Conservation (phyloP, 495 filamentous ascomycete genomes). For the Penicillium odoratum region DNA sequence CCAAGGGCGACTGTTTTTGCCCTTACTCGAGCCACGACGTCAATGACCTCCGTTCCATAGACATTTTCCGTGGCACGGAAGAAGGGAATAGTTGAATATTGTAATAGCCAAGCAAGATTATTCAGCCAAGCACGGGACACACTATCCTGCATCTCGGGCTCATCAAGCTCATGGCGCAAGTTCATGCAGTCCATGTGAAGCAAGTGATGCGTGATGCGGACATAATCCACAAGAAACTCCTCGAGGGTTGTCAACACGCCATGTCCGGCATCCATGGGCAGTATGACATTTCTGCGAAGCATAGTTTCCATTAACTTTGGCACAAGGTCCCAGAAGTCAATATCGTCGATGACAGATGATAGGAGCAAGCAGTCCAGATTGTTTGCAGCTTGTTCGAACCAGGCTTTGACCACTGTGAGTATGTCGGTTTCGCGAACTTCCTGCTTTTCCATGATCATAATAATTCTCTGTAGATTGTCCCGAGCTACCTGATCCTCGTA, state of each 20-base stretch:
- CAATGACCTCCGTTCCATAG: conserved; percentile 21
- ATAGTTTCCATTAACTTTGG: conserved; percentile 44
- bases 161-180: conserved; percentile 26
- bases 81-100: conserved; percentile 33
- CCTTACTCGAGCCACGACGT: conserved; percentile 31
- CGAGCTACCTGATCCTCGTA: conserved; percentile 23
- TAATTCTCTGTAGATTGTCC: conserved; percentile 42
- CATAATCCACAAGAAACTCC: conserved; percentile 38
- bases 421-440: conserved; percentile 27
- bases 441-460: conserved; percentile 42
- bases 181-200: conserved; percentile 33
- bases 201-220: conserved; percentile 37
- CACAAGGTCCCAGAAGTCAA: conserved; percentile 55
- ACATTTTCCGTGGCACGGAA: conserved; percentile 28
- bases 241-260: conserved; percentile 30
- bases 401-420: conserved; percentile 32
- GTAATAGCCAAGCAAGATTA: conserved; percentile 32
- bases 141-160: conserved; percentile 27
- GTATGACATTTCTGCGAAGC: conserved; percentile 34
- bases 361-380: conserved; percentile 33
- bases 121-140: conserved; percentile 33
- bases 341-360: conserved; percentile 34
- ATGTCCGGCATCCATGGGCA: conserved; percentile 31
- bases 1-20: conserved; percentile 29
- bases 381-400: conserved; percentile 35